phyloP scores from a whole-genome alignment of 306 rosid species.

The Corylus avellana region DNA sequence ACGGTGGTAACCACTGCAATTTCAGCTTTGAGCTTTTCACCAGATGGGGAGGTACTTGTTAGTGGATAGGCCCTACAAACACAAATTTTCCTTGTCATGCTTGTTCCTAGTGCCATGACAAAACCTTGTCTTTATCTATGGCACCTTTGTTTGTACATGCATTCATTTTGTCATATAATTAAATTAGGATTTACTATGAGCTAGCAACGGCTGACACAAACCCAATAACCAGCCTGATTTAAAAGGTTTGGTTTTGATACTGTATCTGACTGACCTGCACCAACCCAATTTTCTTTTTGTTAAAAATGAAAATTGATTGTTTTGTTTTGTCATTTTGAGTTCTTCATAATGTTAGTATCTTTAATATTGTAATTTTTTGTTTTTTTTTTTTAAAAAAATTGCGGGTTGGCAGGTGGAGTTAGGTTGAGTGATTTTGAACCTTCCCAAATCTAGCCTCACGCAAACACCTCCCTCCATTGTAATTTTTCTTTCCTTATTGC shows the following conservation, averaged over 20 bases:
- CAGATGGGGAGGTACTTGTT: conserved; percentile 92
- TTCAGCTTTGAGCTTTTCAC: conserved; percentile 91
- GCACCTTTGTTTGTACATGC: neutral
- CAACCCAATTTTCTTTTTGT: neutral
- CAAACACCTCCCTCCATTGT: neutral
- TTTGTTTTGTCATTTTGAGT: neutral
- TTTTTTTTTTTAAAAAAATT: neutral
- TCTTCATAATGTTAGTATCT: neutral
- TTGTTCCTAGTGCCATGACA: neutral
- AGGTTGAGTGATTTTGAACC: neutral
- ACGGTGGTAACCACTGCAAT: conserved; percentile 60
- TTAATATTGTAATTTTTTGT: neutral
- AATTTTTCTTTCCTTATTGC: neutral
- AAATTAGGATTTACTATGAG: neutral
- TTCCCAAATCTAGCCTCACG: neutral
- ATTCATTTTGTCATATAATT: neutral
- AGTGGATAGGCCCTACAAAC: conserved; percentile 24
- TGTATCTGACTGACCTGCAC: neutral
- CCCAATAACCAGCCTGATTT: neutral
- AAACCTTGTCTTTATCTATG: neutral
- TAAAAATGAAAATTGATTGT: neutral
- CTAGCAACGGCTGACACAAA: neutral
- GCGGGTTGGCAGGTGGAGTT: neutral
- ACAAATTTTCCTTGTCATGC: neutral
- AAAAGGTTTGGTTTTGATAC: neutral